A percentile compares a stretch with the other conserved stretches of the same genome.
phyloP scores from a whole-genome alignment of 73 alveolate genomes.

The Paramecium bursaria region DNA sequence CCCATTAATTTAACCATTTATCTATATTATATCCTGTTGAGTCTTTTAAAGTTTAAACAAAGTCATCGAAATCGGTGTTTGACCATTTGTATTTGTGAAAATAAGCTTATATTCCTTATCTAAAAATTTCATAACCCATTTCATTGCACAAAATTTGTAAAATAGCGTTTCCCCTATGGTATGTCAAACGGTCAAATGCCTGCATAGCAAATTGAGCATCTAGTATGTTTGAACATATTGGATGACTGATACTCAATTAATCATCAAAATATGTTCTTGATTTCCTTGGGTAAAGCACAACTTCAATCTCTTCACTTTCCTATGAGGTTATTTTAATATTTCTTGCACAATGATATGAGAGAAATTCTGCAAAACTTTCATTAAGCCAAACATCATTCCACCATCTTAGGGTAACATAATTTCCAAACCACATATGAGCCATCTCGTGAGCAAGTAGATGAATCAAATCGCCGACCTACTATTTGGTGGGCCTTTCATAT shows the following conservation, averaged over 20 bases:
- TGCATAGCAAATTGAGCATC: constrained; percentile 91
- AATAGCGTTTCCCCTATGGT: constrained; percentile 93
- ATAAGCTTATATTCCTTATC: constrained; percentile 83
- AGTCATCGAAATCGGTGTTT: constrained; percentile 90
- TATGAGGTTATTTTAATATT: constrained; percentile 71
- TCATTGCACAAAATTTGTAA: constrained; percentile 86
- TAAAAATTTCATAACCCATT: constrained; percentile 88
- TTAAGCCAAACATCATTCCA: constrained; percentile 98
- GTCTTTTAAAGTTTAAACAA: constrained; percentile 67
- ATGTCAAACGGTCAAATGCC: constrained; percentile 93
- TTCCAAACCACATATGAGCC: constrained; percentile 95
- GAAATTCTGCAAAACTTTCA: constrained; percentile 95
- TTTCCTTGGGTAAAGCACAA: constrained; percentile 80
- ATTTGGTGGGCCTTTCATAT: constrained; percentile 73
- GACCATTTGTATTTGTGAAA: constrained; percentile 81
- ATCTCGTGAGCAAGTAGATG: constrained; percentile 83
- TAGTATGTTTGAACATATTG: constrained; percentile 87
- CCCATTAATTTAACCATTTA: no score
- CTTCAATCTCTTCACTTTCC: constrained; percentile 78
- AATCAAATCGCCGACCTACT: constrained; percentile 52
- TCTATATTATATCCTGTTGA: no score
- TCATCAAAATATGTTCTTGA: constrained; percentile 93
- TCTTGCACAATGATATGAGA: constrained; percentile 83
- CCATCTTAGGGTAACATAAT: constrained; percentile 97
- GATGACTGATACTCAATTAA: constrained; percentile 92